phyloP scores from a whole-genome alignment of 331 rosid genomes.

The Ulmus americana region DNA sequence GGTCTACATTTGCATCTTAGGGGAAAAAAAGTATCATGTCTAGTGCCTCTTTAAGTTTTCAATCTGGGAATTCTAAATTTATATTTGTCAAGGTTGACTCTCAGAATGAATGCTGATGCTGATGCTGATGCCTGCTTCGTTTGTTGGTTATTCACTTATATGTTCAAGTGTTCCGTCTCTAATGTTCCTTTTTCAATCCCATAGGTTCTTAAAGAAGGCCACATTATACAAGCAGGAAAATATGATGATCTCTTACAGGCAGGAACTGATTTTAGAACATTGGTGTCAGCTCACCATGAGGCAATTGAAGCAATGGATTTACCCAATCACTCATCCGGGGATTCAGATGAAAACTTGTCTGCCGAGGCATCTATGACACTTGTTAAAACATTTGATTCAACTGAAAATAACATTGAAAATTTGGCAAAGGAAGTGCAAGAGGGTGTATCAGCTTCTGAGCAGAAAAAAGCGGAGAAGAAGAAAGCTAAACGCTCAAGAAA shows the following conservation, averaged over 20 bases:
- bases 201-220: slow-evolving; percentile 91
- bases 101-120: no score
- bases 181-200: slow-evolving; percentile 23
- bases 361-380: slow-evolving; percentile 39
- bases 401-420: slow-evolving; percentile 49
- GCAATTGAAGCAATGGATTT: slow-evolving; percentile 99
- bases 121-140: not conserved
- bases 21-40: not conserved
- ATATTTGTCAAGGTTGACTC: no score
- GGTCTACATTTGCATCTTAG: slow-evolving; percentile 4
- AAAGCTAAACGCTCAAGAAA: slow-evolving; percentile 77
- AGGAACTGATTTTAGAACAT: slow-evolving; percentile 86
- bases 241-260: slow-evolving; percentile 93
- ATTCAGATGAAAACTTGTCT: slow-evolving; percentile 67
- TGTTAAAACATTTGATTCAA: slow-evolving; percentile 40
- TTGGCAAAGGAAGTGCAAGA: slow-evolving; percentile 89
- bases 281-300: slow-evolving; percentile 94
- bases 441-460: slow-evolving; percentile 58
- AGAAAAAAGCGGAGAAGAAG: slow-evolving; percentile 83
- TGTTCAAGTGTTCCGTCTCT: not conserved
- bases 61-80: no score
- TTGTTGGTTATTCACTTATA: not conserved
- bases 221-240: slow-evolving; percentile 84
- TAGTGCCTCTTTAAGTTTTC: no score
- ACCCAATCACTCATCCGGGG: slow-evolving; percentile 79